Conservation (phyloP, 345 rosid species). For the Hibiscus syriacus region DNA sequence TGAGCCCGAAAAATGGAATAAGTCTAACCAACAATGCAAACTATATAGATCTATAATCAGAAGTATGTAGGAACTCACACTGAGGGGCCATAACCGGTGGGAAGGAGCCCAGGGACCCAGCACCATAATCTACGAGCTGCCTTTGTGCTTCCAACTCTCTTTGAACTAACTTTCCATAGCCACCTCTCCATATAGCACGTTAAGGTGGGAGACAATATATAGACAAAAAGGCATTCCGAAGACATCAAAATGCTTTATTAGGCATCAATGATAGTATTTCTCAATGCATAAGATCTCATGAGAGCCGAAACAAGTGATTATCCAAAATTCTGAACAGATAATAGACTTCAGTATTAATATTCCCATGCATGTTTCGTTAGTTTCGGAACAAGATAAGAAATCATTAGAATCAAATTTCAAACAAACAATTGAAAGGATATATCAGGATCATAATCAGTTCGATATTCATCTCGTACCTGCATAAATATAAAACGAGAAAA, state of each 20-base stretch:
- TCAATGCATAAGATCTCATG: background rate
- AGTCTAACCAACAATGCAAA: background rate
- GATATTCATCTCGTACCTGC: constrained; percentile 98
- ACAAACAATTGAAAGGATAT: constrained; percentile 51
- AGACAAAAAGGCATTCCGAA: background rate
- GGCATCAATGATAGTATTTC: background rate
- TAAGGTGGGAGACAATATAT: constrained; percentile 27
- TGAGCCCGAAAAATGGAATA: no score
- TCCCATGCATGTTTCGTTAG: background rate
- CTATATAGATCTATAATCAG: background rate
- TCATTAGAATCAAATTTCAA: background rate
- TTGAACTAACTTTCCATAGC: constrained; percentile 94
- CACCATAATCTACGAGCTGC: constrained; percentile 89
- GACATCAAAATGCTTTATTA: background rate
- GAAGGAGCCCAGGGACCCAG: constrained; percentile 77
- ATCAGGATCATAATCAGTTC: constrained; percentile 99
- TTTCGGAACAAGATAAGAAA: background rate
- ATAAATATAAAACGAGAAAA: constrained; percentile 6
- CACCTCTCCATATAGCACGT: constrained; percentile 79
- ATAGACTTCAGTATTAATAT: background rate
- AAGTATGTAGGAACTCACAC: constrained; percentile 46
- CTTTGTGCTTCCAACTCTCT: constrained; percentile 88
- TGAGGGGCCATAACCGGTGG: constrained; percentile 56
- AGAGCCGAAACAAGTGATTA: background rate
- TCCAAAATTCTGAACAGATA: background rate